phyloP scores from a whole-genome alignment of 1,139 yeast species.

The Candida sanyaensis region DNA sequence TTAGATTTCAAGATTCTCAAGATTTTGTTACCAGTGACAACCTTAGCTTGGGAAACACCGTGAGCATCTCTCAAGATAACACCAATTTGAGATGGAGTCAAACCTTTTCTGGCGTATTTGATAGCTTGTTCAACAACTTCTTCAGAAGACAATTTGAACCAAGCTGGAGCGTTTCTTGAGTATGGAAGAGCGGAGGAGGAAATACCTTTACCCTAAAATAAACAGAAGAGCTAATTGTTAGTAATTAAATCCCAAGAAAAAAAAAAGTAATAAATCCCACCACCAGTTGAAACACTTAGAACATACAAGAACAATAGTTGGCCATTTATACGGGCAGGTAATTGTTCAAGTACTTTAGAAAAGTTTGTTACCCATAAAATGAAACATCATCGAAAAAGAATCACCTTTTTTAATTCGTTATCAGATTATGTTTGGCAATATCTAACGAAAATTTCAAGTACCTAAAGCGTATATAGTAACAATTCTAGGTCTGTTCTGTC shows the following conservation, averaged over 20 bases:
- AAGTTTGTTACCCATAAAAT: neutral
- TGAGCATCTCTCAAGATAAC: slow-evolving; percentile 99
- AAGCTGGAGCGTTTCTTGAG: slow-evolving; percentile 98
- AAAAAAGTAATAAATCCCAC: neutral
- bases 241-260: slow-evolving; percentile 19
- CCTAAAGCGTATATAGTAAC: slow-evolving; percentile 30
- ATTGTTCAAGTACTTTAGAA: slow-evolving; percentile 3
- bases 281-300: neutral
- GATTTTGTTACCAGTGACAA: slow-evolving; percentile 99
- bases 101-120: slow-evolving; percentile 99
- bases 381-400: neutral
- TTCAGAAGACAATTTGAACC: slow-evolving; percentile 98
- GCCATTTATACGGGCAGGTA: neutral
- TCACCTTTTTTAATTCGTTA: neutral
- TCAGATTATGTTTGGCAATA: slow-evolving; percentile 4
- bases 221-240: slow-evolving; percentile 21
- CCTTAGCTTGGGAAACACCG: slow-evolving; percentile 98
- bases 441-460: slow-evolving; percentile 26
- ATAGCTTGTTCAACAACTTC: slow-evolving; percentile 96
- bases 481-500: slow-evolving; percentile 14
- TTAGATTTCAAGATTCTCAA: slow-evolving; percentile 98
- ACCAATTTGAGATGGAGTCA: slow-evolving; percentile 99
- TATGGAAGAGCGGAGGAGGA: slow-evolving; percentile 99
- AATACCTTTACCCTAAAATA: slow-evolving; percentile 93
- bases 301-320: slow-evolving; percentile 1